Evolutionary conservation across 1,139 yeast species (phyloP).

Genomic region (Scheffersomyces cryptocercus): DNA sequence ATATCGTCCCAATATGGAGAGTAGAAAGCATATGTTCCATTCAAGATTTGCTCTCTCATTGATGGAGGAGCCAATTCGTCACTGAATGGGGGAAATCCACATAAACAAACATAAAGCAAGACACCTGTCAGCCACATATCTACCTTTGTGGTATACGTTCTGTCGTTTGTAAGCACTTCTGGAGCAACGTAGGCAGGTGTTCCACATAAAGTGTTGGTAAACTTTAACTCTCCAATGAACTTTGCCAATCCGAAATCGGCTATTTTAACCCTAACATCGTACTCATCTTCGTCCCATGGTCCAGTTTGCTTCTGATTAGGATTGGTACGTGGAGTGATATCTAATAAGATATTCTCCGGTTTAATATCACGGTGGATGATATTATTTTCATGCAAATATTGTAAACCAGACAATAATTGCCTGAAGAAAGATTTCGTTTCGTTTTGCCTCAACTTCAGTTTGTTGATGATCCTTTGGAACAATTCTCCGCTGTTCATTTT

Average conservation of each 20-base stretch:
- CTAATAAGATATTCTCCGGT: slow-evolving; percentile 85
- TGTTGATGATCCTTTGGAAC: slow-evolving; percentile 66
- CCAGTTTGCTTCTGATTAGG: slow-evolving; percentile 59
- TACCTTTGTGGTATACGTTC: slow-evolving; percentile 68
- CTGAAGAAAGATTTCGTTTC: slow-evolving; percentile 63
- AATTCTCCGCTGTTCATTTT: slow-evolving; percentile 75
- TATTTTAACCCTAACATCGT: slow-evolving; percentile 65
- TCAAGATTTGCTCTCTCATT: slow-evolving; percentile 71
- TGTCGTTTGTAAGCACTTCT: slow-evolving; percentile 57
- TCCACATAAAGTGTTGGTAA: slow-evolving; percentile 29
- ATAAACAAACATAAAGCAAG: slow-evolving; percentile 69
- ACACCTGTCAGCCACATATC: slow-evolving; percentile 86
- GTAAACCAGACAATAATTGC: slow-evolving; percentile 63
- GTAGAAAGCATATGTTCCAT: slow-evolving; percentile 70
- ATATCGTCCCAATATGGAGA: slow-evolving; percentile 81
- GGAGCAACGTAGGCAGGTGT: slow-evolving; percentile 62
- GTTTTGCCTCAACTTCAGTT: slow-evolving; percentile 57
- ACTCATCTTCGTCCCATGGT: slow-evolving; percentile 68
- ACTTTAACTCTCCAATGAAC: slow-evolving; percentile 28
- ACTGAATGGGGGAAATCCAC: slow-evolving; percentile 86
- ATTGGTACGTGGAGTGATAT: slow-evolving; percentile 50
- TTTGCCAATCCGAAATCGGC: slow-evolving; percentile 59
- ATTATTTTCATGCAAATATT: slow-evolving; percentile 67
- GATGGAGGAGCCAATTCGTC: slow-evolving; percentile 79
- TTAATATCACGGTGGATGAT: slow-evolving; percentile 88